Evolutionary conservation across 768 basidiomycete genomes (phyloP), one percentile per base, ranked within the genome.

Genomic region (Mycena indigotica): DNA sequence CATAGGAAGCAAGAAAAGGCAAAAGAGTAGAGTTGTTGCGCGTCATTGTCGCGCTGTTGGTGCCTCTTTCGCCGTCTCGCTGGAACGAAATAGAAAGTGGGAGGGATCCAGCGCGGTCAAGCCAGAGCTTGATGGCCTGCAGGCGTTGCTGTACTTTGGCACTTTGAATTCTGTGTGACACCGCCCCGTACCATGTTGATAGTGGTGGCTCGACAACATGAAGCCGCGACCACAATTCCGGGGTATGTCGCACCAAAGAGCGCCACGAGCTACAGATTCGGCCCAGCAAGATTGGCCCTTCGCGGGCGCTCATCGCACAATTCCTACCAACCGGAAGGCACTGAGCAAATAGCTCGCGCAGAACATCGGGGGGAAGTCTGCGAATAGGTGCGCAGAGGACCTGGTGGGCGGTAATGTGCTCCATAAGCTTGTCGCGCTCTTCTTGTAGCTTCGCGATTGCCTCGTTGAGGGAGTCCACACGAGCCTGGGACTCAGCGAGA

Each of bases 221-320:
- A 2, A 55, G 5, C 13, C 24, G 32, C 24, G 28, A 8, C 54
- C 54, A 55, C 2, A 55, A 25, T 2, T 5, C 19, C 17, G 54
- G 45, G 12, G 44, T 48, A 1, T 40, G 35, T 16, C 26, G 23
- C 13, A 46, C n/a, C 5, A 55, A 13, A 15, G 21, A 24, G 26
- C 45, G 19, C 54, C 54, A 55, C 26, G 26, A 28, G 21, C 54
- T 46, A 46, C 54, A 55, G 23, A 55, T 26, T 16, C 30, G 54
- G 6, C 41, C 44, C 16, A 55, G 45, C 12, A 55, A 35, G 21
- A 55, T 12, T 21, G 45, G 54, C 6, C 44, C 54, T 23, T 55
- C 44, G 2, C 21, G 2, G 2, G 41, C 54, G 24, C 25, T 26
- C 28, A 55, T 35, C 17, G 46, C 28, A 15, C 28, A n/a, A 17